Evolutionary conservation across 257 asterid species (phyloP), one percentile per base, ranked within the genome.

Genomic region (Henckelia pumila): DNA sequence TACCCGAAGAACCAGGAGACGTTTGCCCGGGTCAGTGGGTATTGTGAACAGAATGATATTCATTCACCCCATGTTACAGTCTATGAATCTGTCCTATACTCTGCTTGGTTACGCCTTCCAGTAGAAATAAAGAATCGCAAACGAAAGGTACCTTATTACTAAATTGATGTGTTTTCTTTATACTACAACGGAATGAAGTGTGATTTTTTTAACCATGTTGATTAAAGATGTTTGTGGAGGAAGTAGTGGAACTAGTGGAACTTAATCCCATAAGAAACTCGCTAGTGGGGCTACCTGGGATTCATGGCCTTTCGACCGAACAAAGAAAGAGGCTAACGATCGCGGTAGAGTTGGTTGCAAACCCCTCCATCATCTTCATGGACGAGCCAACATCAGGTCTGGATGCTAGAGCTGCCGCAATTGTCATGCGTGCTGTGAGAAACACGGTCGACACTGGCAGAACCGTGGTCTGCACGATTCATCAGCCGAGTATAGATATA

Each of bases 101-200:
- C 92, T 32, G 92, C 92, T 10, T 86, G 89, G 89, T 67, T 86
- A 49, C 87, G 89, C 57, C 88, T 86, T 76, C 78, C 88, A 14
- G 52, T 75, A 64, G 80, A 76, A 64, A 72, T 81, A 56, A 76
- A 73, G 7, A 24, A 29, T 7, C 67, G 59, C 64, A 50, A 76
- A 65, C 60, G 82, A 66, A 80, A 77, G 82, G 89, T 83, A 26
- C 28, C 9, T 59, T 20, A 16, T 61, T 22, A 21, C 16, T 20
- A n/a, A n/a, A n/a, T n/a, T n/a, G n/a, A n/a, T n/a, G n/a, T n/a
- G n/a, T 26, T 66, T 61, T 30, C 7, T n/a, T n/a, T n/a, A n/a
- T n/a, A n/a, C n/a, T n/a, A n/a, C n/a, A n/a, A n/a, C n/a, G n/a
- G n/a, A n/a, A n/a, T n/a, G n/a, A n/a, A n/a, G n/a, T n/a, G n/a